phyloP scores from a whole-genome alignment of 768 basidiomycete genomes.

The Trametes gibbosa region DNA sequence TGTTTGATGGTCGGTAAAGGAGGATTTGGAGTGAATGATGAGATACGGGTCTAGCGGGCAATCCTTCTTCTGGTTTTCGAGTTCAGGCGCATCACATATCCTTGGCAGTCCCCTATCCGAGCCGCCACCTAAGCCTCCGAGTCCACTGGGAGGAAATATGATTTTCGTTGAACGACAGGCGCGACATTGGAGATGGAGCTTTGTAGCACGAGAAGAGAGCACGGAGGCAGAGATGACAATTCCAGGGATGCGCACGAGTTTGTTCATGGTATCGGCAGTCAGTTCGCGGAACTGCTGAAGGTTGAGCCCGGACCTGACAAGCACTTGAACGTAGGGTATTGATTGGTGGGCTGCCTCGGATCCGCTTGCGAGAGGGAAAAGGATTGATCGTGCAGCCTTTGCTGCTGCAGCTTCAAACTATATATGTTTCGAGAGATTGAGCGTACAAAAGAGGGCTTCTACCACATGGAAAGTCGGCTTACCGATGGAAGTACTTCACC shows the following conservation, averaged over 20 bases:
- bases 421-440: background rate
- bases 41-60: slow-evolving; percentile 96
- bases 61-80: slow-evolving; percentile 86
- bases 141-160: slow-evolving; percentile 71
- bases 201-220: slow-evolving; percentile 89
- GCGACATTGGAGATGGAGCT: slow-evolving; percentile 90
- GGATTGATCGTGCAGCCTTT: slow-evolving; percentile 76
- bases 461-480: slow-evolving; percentile 24
- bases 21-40: slow-evolving; percentile 91
- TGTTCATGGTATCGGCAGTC: slow-evolving; percentile 91
- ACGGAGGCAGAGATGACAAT: slow-evolving; percentile 98
- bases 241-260: slow-evolving; percentile 93
- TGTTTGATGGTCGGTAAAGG: slow-evolving; percentile 93
- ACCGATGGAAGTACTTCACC: slow-evolving; percentile 88
- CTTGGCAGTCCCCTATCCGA: slow-evolving; percentile 84
- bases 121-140: slow-evolving; percentile 87
- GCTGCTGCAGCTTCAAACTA: slow-evolving; percentile 93
- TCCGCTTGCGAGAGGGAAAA: slow-evolving; percentile 73
- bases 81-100: slow-evolving; percentile 76
- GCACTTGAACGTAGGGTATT: slow-evolving; percentile 80
- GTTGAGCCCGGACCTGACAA: slow-evolving; percentile 86
- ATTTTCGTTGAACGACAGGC: slow-evolving; percentile 79
- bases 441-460: background rate
- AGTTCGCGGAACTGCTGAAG: slow-evolving; percentile 93
- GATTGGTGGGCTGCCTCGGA: slow-evolving; percentile 44